Evolutionary conservation across 225 moss, liverwort and hornwort species (phyloP), one percentile per base, ranked within the genome.

Genomic region (Pseudoscleropodium purum): DNA sequence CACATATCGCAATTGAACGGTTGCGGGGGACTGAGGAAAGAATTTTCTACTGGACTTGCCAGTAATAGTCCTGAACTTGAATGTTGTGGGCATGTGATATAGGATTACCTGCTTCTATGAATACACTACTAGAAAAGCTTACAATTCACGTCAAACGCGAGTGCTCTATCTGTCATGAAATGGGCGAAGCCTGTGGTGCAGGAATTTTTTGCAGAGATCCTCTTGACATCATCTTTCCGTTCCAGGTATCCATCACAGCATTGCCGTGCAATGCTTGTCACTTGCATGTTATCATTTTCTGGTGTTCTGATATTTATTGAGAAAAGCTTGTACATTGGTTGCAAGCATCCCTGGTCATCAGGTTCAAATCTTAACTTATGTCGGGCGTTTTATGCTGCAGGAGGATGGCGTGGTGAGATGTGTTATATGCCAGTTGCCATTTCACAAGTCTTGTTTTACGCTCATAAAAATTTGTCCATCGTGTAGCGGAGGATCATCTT

Each of bases 81-180:
- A 74, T 88, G 63, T 87, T 89, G 65, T 88, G 89, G 70, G 72
- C 82, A 87, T 92, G 85, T 84, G 51, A 83, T 73, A 86, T 94
- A 98, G 97, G 96, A 75, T 88, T 99, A 88, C 99, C 99, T 87
- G 94, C 94, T 85, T 93, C 92, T 52, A 94, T 99, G 99, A 93
- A 93, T 90, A 96, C 95, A 36, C 85, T 96, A 29, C 82, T 91
- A 87, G 92, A 91, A 79, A 99, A 95, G 92, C 90, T 97, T 47
- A 94, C 94, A 80, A 77, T 90, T 57, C 99, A 99, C 87, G 90
- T 99, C 84, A 96, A 95, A 89, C 95, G 95, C 74, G 97, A 99
- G 88, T 99, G 97, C 85, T 94, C 95, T 68, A 84, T 94, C 86
- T 99, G 99, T 91, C 95, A 90, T 77, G 95, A 97, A 77, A 89